Evolutionary conservation across 495 filamentous ascomycete species (phyloP), one percentile per base, ranked within the genome.

Genomic region (Neurospora sp.): DNA sequence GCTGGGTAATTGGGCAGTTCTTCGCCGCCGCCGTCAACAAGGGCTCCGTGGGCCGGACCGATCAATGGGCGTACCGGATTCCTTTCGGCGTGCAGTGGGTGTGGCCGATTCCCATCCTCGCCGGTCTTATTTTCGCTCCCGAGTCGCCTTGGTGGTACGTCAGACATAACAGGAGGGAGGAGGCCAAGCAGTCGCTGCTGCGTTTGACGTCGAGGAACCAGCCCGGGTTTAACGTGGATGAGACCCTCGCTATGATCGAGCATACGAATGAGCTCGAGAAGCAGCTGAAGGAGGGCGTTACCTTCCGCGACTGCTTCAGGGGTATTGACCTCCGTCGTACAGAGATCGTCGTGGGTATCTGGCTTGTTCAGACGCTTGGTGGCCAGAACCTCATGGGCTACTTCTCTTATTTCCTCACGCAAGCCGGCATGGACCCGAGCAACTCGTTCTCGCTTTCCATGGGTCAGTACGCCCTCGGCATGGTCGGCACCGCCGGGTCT

Each of bases 61-160:
- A 88, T 70, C 78, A 91, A 75, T 92, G 89, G 88, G 85, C 88
- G 3, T 92, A 91, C 77, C 83, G 86, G 10, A 87, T 90, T 74
- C 90, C 90, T 0, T 91, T 88, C 72, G 88, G 83, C 4, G 73
- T 92, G 5, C 91, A 93, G 78, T 93, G 91, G 91, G 88, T 93
- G 79, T 93, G 90, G 90, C 90, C 91, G 1, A 76, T 91, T 20
- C 90, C 91, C 0, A 83, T 93, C 27, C 83, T 91, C 40, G 86
- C 88, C 72, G 89, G 86, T 3, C 83, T 89, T 23, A 76, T 84
- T 69, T 85, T 91, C 41, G 90, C 90, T 0, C 91, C 91, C 6
- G 91, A 93, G 80, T 81, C 88, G 0, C 91, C 91, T 0, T 93
- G 91, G 91, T 92, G 91, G 90, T 82, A 91, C 41, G 87, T 93